Evolutionary conservation across 305 asterid genomes (phyloP), one percentile per base, ranked within the genome.

Genomic region (Solanum aculeatissimum): DNA sequence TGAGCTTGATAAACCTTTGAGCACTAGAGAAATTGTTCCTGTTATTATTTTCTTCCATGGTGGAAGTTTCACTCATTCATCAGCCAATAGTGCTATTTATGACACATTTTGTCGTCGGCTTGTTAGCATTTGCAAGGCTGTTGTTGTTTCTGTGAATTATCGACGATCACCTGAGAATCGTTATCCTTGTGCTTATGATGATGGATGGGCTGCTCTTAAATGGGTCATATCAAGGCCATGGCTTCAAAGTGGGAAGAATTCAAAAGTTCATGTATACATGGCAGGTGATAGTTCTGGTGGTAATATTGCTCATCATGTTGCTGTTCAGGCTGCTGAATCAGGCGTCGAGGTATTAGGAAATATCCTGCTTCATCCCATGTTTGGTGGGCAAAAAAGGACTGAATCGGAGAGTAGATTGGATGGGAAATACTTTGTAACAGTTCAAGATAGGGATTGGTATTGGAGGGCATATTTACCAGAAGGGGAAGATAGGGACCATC

Each of bases 271-370:
- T 68, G 91, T 87, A 0, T 93, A 90, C 47, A 25, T 95, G 35
- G 94, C 94, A 2, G 98, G 98, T 0, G 98, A 95, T 78, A 95
- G 98, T 88, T 94, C 98, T 1, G 97, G 98, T 4, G 98, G 98
- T 9, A 95, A 95, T 80, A 95, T 95, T 2, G 89, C 91, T 2
- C 98, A 95, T 81, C 98, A 95, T 63, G 97, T 95, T 2, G 97
- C 96, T 0, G 93, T 90, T 0, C 77, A 89, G 85, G 97, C 98
- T 0, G 97, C 92, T 0, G 97, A 94, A 43, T 91, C 91, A 32
- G 94, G 90, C 0, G 90, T 94, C 0, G 90, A 91, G 25, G 95
- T 95, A 11, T 32, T 91, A 45, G 98, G 98, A 0, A 95, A 92
- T 75, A 93, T 95, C 23, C 93, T 95, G 7, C 93, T 95, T 23